A percentile compares a stretch with the other conserved stretches of the same genome.
These are phyloP conservation scores for Fraxinus ornus DNA, from an alignment of 305 asterid species.

Conservation along the genomic window DNA sequence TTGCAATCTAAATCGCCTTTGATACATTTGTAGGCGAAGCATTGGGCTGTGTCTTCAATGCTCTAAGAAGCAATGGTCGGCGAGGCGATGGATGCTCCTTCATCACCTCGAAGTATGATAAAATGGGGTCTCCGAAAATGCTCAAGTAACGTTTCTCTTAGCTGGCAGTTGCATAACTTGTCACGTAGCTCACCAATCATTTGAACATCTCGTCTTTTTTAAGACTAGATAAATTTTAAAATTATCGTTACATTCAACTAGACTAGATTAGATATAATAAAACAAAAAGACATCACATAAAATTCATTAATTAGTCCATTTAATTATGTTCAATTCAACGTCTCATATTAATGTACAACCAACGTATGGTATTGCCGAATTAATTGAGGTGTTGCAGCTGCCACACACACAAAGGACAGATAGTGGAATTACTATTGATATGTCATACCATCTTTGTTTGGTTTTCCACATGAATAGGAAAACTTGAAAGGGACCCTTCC, in stretches of 20 bases:
- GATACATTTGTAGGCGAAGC: not conserved
- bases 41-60: not conserved
- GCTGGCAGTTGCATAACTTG: not conserved
- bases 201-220: not conserved
- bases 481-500: slow-evolving; percentile 37
- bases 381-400: slow-evolving; percentile 12
- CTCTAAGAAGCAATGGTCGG: not conserved
- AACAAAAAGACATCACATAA: not conserved
- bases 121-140: not conserved
- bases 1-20: not conserved
- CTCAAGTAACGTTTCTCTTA: not conserved
- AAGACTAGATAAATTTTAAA: not conserved
- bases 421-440: slow-evolving; percentile 28
- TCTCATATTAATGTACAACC: not conserved
- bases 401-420: slow-evolving; percentile 12
- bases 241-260: not conserved
- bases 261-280: not conserved
- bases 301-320: not conserved
- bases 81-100: not conserved
- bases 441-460: slow-evolving; percentile 27
- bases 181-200: not conserved
- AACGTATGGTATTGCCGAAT: not conserved
- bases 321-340: not conserved
- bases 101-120: not conserved
- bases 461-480: slow-evolving; percentile 22